A percentile compares a stretch with the other conserved stretches of the same genome.
Conservation (phyloP, 139 green algal species). For the Micractinium sp. region DNA sequence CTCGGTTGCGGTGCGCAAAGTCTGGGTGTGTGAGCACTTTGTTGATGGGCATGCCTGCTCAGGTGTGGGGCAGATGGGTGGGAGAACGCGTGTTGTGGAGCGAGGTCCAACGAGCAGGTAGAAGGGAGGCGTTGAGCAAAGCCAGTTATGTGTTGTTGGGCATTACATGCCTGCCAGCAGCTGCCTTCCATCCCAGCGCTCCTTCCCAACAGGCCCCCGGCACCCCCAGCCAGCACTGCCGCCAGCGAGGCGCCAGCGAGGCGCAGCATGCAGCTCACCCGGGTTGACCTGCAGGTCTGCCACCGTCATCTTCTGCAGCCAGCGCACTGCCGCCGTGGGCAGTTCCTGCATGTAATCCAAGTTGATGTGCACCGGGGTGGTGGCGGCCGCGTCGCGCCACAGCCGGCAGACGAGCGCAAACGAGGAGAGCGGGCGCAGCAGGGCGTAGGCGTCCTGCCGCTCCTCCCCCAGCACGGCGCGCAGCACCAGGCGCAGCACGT, state of each 20-base stretch:
- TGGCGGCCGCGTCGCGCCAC: conserved; percentile 3
- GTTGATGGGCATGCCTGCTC: conserved; percentile 12
- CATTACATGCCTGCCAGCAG: too few species aligned
- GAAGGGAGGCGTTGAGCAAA: too few species aligned
- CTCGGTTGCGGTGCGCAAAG: conserved; percentile 8
- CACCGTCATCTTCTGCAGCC: conserved; percentile 24
- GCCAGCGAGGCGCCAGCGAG: too few species aligned
- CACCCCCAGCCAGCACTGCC: background rate
- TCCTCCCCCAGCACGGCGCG: background rate
- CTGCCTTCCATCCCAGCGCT: too few species aligned
- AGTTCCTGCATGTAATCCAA: conserved; percentile 6
- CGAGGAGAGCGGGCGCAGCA: background rate
- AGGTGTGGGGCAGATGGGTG: background rate
- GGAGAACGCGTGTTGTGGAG: background rate
- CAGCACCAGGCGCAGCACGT: conserved; percentile 28
- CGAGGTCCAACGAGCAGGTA: background rate
- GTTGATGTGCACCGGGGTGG: conserved; percentile 28
- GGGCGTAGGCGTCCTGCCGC: conserved; percentile 14
- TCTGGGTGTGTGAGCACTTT: conserved; percentile 15
- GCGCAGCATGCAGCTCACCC: background rate
- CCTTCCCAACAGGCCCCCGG: background rate
- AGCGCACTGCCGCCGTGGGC: background rate
- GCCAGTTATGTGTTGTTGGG: too few species aligned
- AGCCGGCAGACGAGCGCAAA: conserved; percentile 1
- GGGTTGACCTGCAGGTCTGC: conserved; percentile 26